phyloP scores from a whole-genome alignment of 179 eudicot species.

The Heliamphora ciliata region DNA sequence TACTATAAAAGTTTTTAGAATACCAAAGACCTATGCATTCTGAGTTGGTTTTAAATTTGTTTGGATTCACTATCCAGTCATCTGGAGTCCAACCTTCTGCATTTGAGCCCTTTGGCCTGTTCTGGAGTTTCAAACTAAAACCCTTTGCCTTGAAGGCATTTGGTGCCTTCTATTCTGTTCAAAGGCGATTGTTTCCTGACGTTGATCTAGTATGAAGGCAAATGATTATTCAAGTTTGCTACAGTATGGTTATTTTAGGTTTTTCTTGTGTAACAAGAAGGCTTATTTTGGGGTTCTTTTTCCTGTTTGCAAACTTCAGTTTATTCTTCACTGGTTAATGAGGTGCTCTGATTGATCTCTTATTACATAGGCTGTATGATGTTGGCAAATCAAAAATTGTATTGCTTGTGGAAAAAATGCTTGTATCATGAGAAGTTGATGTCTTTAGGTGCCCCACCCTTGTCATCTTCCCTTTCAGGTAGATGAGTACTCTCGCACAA shows the following conservation, averaged over 20 bases:
- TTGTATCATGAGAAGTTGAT: neutral
- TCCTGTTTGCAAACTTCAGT: neutral
- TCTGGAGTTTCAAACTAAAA: neutral
- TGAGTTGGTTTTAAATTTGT: neutral
- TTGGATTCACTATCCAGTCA: no score
- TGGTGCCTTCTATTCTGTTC: neutral
- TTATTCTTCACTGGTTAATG: neutral
- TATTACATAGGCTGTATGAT: no score
- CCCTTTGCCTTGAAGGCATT: neutral
- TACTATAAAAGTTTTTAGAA: neutral
- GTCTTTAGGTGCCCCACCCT: neutral
- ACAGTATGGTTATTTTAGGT: no score
- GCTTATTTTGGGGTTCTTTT: neutral
- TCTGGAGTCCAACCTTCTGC: no score
- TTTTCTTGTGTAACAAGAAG: no score
- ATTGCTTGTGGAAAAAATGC: neutral
- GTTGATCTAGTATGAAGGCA: neutral
- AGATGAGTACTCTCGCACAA: slow-evolving; percentile 75
- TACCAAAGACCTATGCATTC: neutral
- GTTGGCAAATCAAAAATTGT: neutral
- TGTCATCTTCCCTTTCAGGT: slow-evolving; percentile 43
- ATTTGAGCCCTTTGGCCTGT: no score
- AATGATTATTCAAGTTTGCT: no score
- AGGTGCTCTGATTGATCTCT: no score
- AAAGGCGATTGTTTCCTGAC: neutral